phyloP scores from a whole-genome alignment of 441 rosid species.

The Gossypium trilobum region DNA sequence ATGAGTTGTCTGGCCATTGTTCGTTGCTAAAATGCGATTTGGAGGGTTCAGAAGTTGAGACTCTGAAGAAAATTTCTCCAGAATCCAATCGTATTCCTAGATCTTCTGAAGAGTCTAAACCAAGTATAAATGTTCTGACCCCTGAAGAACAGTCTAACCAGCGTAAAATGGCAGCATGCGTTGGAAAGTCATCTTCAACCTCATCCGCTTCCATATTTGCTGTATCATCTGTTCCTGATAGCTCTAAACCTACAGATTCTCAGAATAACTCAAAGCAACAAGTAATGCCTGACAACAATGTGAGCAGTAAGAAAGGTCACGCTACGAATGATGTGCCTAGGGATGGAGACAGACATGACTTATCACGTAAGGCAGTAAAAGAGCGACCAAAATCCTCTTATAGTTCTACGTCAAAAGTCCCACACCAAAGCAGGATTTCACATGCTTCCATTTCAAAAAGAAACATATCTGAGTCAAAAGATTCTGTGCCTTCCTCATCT shows the following conservation, averaged over 20 bases:
- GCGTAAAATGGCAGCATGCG: slow-evolving; percentile 33
- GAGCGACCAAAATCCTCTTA: slow-evolving; percentile 35
- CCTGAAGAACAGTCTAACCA: slow-evolving; percentile 28
- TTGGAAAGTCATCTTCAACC: slow-evolving; percentile 37
- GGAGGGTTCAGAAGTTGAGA: slow-evolving; percentile 24
- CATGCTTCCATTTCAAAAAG: slow-evolving; percentile 41
- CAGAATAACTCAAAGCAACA: slow-evolving; percentile 31
- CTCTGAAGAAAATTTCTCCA: slow-evolving; percentile 26
- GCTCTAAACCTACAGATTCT: slow-evolving; percentile 34
- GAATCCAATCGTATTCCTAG: slow-evolving; percentile 34
- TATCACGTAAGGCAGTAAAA: slow-evolving; percentile 33
- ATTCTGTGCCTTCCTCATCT: slow-evolving; percentile 31
- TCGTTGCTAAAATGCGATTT: slow-evolving; percentile 27
- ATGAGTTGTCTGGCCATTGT: slow-evolving; percentile 22
- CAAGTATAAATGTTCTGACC: slow-evolving; percentile 24
- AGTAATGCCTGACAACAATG: slow-evolving; percentile 28
- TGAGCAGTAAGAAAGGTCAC: slow-evolving; percentile 33
- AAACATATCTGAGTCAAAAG: slow-evolving; percentile 37
- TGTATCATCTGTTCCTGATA: slow-evolving; percentile 32
- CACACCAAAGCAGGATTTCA: slow-evolving; percentile 40
- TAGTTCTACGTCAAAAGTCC: slow-evolving; percentile 28
- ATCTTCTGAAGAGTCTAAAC: slow-evolving; percentile 32
- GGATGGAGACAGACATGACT: slow-evolving; percentile 33
- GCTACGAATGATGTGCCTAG: slow-evolving; percentile 31
- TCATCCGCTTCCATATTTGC: slow-evolving; percentile 26